Evolutionary conservation across 78 protist species (phyloP).

Genomic region (Dictyostelium discoideum): DNA sequence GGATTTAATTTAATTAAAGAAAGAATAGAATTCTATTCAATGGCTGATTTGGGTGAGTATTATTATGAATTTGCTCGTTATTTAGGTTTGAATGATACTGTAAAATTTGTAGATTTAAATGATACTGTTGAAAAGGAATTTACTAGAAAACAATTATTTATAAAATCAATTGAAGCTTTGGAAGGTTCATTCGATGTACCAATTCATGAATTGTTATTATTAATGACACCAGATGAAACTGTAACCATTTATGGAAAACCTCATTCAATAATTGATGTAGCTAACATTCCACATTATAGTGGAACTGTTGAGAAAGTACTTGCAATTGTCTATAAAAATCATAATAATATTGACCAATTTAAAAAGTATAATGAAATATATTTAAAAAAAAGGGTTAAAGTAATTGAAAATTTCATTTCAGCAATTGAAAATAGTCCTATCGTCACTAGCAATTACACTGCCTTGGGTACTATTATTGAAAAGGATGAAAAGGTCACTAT

Average conservation of each 20-base stretch:
- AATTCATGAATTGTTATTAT: not conserved
- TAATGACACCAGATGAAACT: not conserved
- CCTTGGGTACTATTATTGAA: not conserved
- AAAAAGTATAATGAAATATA: too few species aligned
- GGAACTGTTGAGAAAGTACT: too few species aligned
- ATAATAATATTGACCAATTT: too few species aligned
- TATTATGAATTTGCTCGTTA: not conserved
- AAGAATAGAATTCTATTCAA: too few species aligned
- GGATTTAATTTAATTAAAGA: not conserved
- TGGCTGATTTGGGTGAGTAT: not conserved
- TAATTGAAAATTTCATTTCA: too few species aligned
- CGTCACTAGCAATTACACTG: not conserved
- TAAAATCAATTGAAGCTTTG: not conserved
- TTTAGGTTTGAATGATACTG: not conserved
- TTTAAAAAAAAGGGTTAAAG: too few species aligned
- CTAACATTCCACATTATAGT: not conserved
- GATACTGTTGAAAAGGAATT: not conserved
- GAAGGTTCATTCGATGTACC: not conserved
- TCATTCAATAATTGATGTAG: not conserved
- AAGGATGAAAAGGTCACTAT: not conserved
- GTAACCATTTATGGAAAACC: not conserved
- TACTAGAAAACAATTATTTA: not conserved
- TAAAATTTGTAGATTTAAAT: not conserved
- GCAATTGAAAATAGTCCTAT: not conserved
- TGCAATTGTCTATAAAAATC: too few species aligned